Conservation (phyloP, 345 rosid species). For the Melaleuca alternifolia region DNA sequence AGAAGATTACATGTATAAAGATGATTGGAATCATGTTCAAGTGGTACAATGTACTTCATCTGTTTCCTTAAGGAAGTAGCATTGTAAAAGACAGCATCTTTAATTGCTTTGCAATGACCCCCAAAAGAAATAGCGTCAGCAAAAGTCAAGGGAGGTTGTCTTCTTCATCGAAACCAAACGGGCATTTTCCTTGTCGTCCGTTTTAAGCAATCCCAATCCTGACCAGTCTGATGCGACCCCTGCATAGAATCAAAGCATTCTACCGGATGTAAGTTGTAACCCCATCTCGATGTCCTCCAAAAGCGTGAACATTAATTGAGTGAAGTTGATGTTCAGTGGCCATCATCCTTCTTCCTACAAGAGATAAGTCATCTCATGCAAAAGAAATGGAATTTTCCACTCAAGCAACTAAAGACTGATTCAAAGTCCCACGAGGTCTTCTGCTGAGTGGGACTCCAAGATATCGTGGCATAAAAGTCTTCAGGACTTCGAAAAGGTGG, state of each 20-base stretch:
- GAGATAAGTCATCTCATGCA: not conserved
- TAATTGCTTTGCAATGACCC: not conserved
- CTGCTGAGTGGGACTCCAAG: not conserved
- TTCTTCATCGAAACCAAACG: not conserved
- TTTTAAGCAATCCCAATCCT: constrained; percentile 53
- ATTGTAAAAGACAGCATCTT: not conserved
- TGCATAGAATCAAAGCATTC: constrained; percentile 87
- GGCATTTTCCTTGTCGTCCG: constrained; percentile 40
- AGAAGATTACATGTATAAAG: not conserved
- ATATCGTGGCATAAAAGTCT: not conserved
- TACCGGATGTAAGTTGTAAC: constrained; percentile 56
- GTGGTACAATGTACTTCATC: not conserved
- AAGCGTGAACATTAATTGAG: constrained; percentile 18
- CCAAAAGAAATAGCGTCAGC: not conserved
- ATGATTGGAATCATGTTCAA: not conserved
- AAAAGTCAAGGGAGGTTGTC: not conserved
- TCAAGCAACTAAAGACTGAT: not conserved
- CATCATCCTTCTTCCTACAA: not conserved
- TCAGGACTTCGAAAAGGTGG: not conserved
- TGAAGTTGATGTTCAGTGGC: not conserved
- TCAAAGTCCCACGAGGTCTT: not conserved
- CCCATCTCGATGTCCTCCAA: constrained; percentile 36
- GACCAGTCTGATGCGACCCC: constrained; percentile 72
- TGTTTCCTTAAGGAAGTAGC: not conserved
- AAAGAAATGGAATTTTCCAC: not conserved